Conservation (phyloP, 768 basidiomycete species). For the Russula griseocarnosa region DNA sequence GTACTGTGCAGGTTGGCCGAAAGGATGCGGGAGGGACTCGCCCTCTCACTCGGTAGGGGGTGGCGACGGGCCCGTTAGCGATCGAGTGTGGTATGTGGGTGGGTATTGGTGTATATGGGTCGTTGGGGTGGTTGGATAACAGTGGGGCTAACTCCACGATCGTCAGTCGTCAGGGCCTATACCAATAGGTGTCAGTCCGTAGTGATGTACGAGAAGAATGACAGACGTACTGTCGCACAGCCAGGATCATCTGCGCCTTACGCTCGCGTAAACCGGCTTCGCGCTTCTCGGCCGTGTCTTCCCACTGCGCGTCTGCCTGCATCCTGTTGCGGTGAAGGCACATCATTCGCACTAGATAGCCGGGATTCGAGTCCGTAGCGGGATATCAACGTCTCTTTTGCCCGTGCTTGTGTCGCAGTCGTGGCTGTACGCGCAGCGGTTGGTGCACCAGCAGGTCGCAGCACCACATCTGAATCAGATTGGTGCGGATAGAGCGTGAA, state of each 20-base stretch:
- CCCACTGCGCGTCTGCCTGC: constrained; percentile 70
- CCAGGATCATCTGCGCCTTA: constrained; percentile 84
- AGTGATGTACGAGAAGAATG: background rate
- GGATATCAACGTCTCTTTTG: constrained; percentile 53
- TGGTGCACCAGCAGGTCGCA: constrained; percentile 34
- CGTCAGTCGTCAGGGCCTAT: too few relatives aligned
- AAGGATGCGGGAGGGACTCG: too few relatives aligned
- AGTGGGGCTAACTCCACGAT: too few relatives aligned
- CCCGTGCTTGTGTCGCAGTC: constrained; percentile 22
- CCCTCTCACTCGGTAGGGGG: too few relatives aligned
- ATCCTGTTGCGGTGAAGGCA: constrained; percentile 35
- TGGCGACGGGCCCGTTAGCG: too few relatives aligned
- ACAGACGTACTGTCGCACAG: constrained; percentile 71
- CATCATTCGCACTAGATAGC: constrained; percentile 30
- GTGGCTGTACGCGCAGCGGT: constrained; percentile 19
- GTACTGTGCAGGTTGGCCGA: too few relatives aligned
- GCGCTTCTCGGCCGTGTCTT: constrained; percentile 69
- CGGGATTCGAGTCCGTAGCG: constrained; percentile 64
- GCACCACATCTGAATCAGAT: constrained; percentile 30
- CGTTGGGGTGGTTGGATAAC: too few relatives aligned
- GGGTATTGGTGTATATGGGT: too few relatives aligned
- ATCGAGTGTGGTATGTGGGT: too few relatives aligned
- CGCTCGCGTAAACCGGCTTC: constrained; percentile 73
- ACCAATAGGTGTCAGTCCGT: constrained; percentile 2
- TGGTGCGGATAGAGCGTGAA: constrained; percentile 64